phyloP scores from a whole-genome alignment of 2,329 filamentous ascomycete species.

The Pestalotiopsis sp. region DNA sequence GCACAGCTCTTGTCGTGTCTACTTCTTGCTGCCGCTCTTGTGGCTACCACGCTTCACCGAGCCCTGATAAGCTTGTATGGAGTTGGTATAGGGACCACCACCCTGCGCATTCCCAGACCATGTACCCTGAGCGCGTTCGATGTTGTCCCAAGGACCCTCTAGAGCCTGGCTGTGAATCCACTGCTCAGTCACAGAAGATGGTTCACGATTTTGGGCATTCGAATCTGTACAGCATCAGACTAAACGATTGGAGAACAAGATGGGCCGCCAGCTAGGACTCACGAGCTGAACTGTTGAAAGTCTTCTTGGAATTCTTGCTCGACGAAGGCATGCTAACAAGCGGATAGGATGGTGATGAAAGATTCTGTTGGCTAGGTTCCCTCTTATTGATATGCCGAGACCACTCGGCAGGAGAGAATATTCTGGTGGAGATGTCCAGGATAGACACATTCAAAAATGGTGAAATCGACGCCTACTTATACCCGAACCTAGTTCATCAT shows the following conservation, averaged over 20 bases:
- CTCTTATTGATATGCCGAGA: neutral
- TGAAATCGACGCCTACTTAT: neutral
- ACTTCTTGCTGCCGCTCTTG: conserved; percentile 13
- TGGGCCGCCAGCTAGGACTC: neutral
- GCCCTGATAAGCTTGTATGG: conserved; percentile 16
- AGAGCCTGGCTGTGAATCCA: conserved; percentile 17
- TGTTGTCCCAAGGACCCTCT: conserved; percentile 19
- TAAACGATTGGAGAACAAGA: conserved; percentile 36
- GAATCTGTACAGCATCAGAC: neutral
- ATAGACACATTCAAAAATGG: neutral
- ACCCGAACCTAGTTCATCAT: neutral
- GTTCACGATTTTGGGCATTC: neutral
- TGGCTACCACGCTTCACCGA: conserved; percentile 13
- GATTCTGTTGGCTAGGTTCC: neutral
- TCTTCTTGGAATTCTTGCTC: neutral
- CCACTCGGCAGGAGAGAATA: neutral
- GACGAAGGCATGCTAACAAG: neutral
- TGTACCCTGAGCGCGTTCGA: conserved; percentile 9
- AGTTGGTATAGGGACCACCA: neutral
- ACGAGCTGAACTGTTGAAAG: conserved; percentile 26
- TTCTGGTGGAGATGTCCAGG: neutral
- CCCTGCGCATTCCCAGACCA: neutral
- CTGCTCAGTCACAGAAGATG: conserved; percentile 5
- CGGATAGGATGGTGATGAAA: neutral
- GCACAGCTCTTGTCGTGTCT: neutral